Base-by-base conservation (phyloP, 2,329 filamentous ascomycete genomes). In the Xylaria digitata region DNA sequence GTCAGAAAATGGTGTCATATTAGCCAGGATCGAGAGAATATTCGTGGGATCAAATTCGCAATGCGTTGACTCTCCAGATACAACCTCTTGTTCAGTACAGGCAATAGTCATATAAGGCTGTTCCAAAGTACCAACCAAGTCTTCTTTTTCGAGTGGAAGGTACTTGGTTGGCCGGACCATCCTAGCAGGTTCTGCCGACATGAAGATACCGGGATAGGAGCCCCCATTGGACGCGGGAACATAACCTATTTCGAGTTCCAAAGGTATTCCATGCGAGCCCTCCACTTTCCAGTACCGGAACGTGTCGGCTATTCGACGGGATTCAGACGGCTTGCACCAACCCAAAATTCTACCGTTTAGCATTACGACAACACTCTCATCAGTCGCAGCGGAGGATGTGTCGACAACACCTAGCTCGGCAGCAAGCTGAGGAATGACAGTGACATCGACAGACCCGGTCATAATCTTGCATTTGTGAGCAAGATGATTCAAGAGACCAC, bases 31-130 rank as follows among this genome's bases (percentile, higher is more conserved):
- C 7, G 95, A 98, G 30, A 99, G 88, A 71, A 99, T 98, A 80
- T 98, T 96, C 37, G 96, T 99, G 1, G 96, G 94, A 65, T 94
- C 91, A 75, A 92, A 92, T 80, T 99, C 96, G 50, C 98, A 94
- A 77, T 99, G 96, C 0, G 94, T 97, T 4, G 93, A 94, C 75
- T 94, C 87, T 55, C 93, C 93, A n/a, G 93, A 92, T 32, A 92
- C 86, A 67, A 98, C 89, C 78, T 99, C 96, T 40, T 90, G 86
- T 56, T 94, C 91, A n/a, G 92, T 90, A 73, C 94, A 94, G 23
- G 96, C 94, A 77, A 99, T 97, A 55, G 94, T 94, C 95, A 99
- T 97, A 83, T 96, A 98, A 0, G 95, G 94, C 81, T 99, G 96
- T 80, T 99, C 96, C 72, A 96, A 92, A 0, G 96, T 92, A 9